Conservation (phyloP, 75 land plant species). For the Adiantum capillusveneris region DNA sequence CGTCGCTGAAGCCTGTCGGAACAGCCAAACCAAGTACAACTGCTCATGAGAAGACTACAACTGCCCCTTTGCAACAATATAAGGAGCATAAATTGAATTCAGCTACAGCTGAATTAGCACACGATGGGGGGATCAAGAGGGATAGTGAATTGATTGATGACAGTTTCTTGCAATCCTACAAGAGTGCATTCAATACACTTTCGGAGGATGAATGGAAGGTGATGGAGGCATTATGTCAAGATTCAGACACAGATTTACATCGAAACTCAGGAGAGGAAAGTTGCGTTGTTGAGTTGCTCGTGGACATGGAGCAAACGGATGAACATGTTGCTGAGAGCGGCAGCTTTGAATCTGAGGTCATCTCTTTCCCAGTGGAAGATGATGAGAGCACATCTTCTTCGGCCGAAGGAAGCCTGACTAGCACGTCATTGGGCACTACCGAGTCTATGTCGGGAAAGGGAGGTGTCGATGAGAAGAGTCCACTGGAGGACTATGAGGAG, state of each 20-base stretch:
- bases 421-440: not conserved
- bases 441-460: not conserved
- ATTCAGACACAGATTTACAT: not conserved
- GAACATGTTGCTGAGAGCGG: not conserved
- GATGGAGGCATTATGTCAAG: constrained; percentile 16
- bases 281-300: too few species aligned
- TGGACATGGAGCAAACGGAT: not conserved
- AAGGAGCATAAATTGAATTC: not conserved
- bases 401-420: not conserved
- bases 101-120: not conserved
- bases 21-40: not conserved
- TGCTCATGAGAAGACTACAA: not conserved
- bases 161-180: constrained; percentile 47
- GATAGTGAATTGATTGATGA: constrained; percentile 64
- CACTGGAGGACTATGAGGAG: constrained; percentile 34
- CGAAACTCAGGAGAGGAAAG: too few species aligned
- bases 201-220: constrained; percentile 37
- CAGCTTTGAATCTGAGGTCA: not conserved
- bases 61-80: not conserved
- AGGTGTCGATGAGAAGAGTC: not conserved
- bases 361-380: too few species aligned
- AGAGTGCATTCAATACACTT: constrained; percentile 42
- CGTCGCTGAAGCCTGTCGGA: not conserved
- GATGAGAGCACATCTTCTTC: not conserved
- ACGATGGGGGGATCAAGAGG: not conserved